Evolutionary conservation across 495 filamentous ascomycete species (phyloP), one percentile per base, ranked within the genome.

Genomic region (Elaphomyces granulatus): DNA sequence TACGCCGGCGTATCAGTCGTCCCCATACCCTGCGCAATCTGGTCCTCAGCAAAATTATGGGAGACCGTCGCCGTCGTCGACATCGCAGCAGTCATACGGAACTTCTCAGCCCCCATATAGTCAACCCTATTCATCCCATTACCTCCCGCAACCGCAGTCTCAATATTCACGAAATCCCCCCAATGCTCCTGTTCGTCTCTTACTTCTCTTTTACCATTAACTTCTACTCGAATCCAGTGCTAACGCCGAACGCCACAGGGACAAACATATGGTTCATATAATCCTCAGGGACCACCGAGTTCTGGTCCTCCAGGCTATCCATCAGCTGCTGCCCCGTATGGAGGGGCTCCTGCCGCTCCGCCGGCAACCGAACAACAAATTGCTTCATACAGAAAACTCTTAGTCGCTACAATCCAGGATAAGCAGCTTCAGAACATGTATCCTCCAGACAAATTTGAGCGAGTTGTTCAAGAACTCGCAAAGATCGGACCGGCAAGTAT

Each of bases 371-470:
- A 66, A 2, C 64, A 68, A 31, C 66, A 74, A 34, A 46, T 70
- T 10, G 57, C 47, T 12, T 61, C 65, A 0, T 79, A 77, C 50
- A 67, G 67, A 43, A 68, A 68, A 37, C 46, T 71, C 15, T 53
- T 80, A 36, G 58, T 72, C 36, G 45, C 47, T 10, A 65, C 64
- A 4, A 68, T 80, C 41, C 71, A 70, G 42, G 72, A 79, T 53
- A 77, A 77, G 50, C 51, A 62, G 12, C 51, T 80, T 3, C 61
- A 74, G 48, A 46, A 32, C 32, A 72, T 78, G 53, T 77, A 72
- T 43, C 71, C 73, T 9, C 68, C 67, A 0, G 55, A 60, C 6
- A 53, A 51, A 26, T 44, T 68, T 18, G 56, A 68, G 21, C 36
- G 42, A 19, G 39, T 68, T 17, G 51, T 68, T 4, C 61, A 62